Conservation (phyloP, 2,329 filamentous ascomycete genomes). For the Fusarium poae region DNA sequence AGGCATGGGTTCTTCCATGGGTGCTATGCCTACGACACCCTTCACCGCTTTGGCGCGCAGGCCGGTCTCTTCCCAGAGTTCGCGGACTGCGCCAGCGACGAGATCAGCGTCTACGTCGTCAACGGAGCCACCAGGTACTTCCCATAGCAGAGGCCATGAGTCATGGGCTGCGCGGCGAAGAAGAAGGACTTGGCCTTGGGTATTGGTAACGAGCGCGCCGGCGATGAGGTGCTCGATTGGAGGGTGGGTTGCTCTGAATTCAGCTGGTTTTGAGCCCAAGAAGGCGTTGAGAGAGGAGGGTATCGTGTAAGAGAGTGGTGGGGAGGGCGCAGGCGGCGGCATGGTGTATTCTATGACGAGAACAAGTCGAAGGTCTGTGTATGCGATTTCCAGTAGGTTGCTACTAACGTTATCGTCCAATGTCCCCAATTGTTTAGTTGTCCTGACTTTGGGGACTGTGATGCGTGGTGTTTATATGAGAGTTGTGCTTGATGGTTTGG, state of each 20-base stretch:
- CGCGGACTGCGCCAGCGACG: conserved; percentile 54
- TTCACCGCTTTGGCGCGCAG: conserved; percentile 51
- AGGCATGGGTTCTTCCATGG: background rate
- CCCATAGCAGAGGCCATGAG: conserved; percentile 48
- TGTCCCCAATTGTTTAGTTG: background rate
- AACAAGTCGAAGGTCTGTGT: too few relatives aligned
- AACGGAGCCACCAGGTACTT: conserved; percentile 46
- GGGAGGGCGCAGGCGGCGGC: conserved; percentile 16
- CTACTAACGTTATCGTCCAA: too few relatives aligned
- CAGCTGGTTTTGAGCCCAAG: conserved; percentile 21
- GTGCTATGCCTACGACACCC: conserved; percentile 35
- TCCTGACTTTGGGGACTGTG: background rate
- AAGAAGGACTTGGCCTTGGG: conserved; percentile 39
- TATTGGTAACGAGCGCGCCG: conserved; percentile 44
- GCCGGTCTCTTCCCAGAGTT: conserved; percentile 62
- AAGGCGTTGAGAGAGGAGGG: conserved; percentile 36
- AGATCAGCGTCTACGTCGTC: conserved; percentile 40
- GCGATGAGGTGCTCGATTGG: conserved; percentile 45
- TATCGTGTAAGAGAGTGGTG: conserved; percentile 34
- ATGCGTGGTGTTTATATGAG: background rate
- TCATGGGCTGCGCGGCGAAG: conserved; percentile 47
- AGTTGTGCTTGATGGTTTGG: background rate
- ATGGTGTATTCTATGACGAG: background rate
- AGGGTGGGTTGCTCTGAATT: conserved; percentile 39
- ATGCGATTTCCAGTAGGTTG: too few relatives aligned